Evolutionary conservation across 1,284 basidiomycete species (phyloP).

Genomic region (Ustilago sp.): DNA sequence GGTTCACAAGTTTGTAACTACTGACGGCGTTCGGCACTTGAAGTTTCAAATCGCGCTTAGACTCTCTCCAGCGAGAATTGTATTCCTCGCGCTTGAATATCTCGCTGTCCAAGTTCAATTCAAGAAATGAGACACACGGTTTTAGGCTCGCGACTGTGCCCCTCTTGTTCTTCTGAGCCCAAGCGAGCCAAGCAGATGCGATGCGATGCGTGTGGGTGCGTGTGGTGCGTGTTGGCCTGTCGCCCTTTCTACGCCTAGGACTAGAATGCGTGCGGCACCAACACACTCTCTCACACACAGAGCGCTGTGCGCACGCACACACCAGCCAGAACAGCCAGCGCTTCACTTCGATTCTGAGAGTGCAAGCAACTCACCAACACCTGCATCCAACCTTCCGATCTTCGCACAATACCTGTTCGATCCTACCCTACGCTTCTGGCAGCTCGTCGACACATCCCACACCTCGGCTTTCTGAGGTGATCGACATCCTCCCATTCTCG

Average conservation of each 20-base stretch:
- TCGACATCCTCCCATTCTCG: not conserved
- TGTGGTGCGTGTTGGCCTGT: too few species aligned
- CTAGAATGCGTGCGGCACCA: not conserved
- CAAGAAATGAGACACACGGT: constrained; percentile 3
- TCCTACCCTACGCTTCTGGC: not conserved
- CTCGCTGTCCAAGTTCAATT: constrained; percentile 4
- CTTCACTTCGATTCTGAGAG: constrained; percentile 6
- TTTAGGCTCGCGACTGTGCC: not conserved
- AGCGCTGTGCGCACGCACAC: constrained; percentile 2
- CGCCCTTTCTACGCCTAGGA: not conserved
- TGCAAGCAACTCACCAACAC: not conserved
- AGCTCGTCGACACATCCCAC: constrained; percentile 18
- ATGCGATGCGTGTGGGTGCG: too few species aligned
- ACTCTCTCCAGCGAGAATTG: not conserved
- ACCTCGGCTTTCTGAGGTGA: not conserved
- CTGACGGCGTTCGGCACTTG: not conserved
- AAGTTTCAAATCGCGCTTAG: not conserved
- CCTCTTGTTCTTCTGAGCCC: not conserved
- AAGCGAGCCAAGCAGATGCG: too few species aligned
- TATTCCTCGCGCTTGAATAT: not conserved
- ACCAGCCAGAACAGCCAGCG: not conserved
- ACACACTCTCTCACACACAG: not conserved
- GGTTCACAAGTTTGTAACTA: too few species aligned
- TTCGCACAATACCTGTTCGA: constrained; percentile 13
- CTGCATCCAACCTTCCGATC: constrained; percentile 25